These are phyloP conservation scores for Akanthomyces muscarius DNA, from an alignment of 2,329 filamentous ascomycete genomes.

Conservation along the genomic window DNA sequence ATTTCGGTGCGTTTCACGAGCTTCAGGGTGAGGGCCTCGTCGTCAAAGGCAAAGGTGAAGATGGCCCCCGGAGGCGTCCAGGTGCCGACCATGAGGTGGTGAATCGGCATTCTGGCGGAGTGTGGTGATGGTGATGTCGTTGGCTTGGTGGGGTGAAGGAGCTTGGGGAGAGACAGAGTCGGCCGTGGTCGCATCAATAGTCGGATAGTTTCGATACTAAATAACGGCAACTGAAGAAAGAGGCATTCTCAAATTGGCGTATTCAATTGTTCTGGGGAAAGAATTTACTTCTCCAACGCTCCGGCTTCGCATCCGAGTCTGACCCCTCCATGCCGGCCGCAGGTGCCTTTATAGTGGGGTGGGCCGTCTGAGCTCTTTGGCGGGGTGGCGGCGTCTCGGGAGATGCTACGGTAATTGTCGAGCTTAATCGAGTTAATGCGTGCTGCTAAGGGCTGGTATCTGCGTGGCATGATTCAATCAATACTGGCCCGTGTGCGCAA, in stretches of 20 bases:
- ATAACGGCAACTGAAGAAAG: too few relatives aligned
- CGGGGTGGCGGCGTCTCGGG: constrained; percentile 58
- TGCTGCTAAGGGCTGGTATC: too few relatives aligned
- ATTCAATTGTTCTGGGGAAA: too few relatives aligned
- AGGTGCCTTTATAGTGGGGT: background rate
- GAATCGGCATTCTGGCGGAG: constrained; percentile 58
- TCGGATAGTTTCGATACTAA: too few relatives aligned
- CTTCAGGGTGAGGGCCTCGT: constrained; percentile 69
- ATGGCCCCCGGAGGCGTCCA: constrained; percentile 89
- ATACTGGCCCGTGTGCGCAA: too few relatives aligned
- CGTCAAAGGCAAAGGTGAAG: constrained; percentile 84
- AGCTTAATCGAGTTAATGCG: background rate
- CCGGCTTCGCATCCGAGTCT: background rate
- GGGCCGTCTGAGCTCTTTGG: constrained; percentile 67
- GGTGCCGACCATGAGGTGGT: constrained; percentile 88
- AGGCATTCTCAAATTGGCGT: too few relatives aligned
- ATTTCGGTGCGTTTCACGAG: constrained; percentile 79
- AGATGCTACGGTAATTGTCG: constrained; percentile 24
- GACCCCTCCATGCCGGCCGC: background rate
- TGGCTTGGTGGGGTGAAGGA: background rate
- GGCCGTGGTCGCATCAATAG: too few relatives aligned
- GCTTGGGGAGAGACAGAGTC: background rate
- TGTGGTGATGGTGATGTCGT: background rate
- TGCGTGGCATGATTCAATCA: too few relatives aligned
- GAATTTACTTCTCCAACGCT: too few relatives aligned